Evolutionary conservation across 306 rosid species (phyloP).

Genomic region (Vigna reflexopilosa): DNA sequence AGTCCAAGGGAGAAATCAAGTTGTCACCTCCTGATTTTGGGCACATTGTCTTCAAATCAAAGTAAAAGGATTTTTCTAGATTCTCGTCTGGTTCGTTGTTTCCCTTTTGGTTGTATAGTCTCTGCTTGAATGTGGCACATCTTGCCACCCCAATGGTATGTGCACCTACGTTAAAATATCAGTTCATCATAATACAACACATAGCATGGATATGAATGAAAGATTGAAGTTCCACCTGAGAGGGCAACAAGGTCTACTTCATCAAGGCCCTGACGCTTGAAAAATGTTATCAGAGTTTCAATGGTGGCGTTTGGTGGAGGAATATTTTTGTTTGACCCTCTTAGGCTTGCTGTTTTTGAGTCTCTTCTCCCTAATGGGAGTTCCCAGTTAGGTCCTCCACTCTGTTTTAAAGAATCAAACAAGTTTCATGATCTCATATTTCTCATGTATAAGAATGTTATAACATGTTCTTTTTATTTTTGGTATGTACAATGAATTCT

Average conservation of each 20-base stretch:
- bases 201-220: not conserved
- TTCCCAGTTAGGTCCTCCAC: conserved; percentile 90
- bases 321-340: conserved; percentile 67
- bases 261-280: conserved; percentile 84
- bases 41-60: conserved; percentile 70
- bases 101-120: conserved; percentile 89
- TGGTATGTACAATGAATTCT: too few relatives aligned
- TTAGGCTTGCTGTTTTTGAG: conserved; percentile 75
- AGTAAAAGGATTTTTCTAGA: conserved; percentile 67
- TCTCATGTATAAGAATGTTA: not conserved
- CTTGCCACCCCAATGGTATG: conserved; percentile 88
- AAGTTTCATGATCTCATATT: not conserved
- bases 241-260: conserved; percentile 84
- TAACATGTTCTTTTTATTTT: too few relatives aligned
- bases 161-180: conserved; percentile 55
- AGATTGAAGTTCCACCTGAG: conserved; percentile 56
- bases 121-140: conserved; percentile 79
- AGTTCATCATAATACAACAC: too few relatives aligned
- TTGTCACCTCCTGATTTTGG: conserved; percentile 80
- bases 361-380: conserved; percentile 86
- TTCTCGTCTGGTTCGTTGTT: conserved; percentile 73
- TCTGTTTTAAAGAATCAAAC: conserved; percentile 52
- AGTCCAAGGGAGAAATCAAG: conserved; percentile 71
- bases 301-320: conserved; percentile 80
- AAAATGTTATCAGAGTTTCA: conserved; percentile 57